These are phyloP conservation scores for Neurospora sp. DNA, from an alignment of 2,329 filamentous ascomycete species.

Conservation along the genomic window DNA sequence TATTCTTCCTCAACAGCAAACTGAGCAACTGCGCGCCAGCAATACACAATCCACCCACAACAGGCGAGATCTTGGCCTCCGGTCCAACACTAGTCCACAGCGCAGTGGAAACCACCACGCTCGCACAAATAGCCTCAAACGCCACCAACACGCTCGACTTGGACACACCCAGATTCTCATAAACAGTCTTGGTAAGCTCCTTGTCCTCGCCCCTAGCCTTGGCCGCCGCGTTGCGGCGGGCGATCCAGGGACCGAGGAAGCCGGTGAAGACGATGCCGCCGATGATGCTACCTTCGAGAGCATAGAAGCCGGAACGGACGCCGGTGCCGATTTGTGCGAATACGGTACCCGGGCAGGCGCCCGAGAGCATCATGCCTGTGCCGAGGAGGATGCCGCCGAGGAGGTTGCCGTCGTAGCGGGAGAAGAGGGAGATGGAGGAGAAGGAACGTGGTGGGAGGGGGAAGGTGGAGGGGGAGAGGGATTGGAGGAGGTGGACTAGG, in stretches of 20 bases:
- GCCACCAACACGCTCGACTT: constrained; percentile 26
- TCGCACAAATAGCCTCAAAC: constrained; percentile 33
- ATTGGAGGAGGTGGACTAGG: constrained; percentile 35
- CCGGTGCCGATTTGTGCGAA: constrained; percentile 49
- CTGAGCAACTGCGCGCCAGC: constrained; percentile 48
- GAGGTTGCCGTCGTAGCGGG: constrained; percentile 52
- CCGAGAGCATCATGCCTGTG: constrained; percentile 55
- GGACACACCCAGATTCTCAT: constrained; percentile 31
- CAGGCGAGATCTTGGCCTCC: constrained; percentile 32
- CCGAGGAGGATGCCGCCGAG: constrained; percentile 53
- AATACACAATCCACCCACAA: constrained; percentile 48
- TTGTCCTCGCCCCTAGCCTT: not conserved
- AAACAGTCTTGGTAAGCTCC: constrained; percentile 22
- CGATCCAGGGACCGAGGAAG: constrained; percentile 28
- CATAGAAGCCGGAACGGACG: constrained; percentile 39
- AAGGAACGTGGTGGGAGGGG: constrained; percentile 37
- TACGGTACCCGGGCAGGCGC: constrained; percentile 56
- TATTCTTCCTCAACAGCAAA: constrained; percentile 38
- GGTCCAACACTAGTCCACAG: constrained; percentile 21
- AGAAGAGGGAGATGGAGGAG: constrained; percentile 42
- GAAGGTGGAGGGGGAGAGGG: constrained; percentile 31
- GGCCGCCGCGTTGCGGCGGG: not conserved
- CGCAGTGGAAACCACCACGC: constrained; percentile 29
- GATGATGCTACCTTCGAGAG: constrained; percentile 42
- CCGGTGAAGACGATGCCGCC: constrained; percentile 46